Conservation (phyloP, 371 early-diverging fungal species). For the Saksenaea oblongispora region DNA sequence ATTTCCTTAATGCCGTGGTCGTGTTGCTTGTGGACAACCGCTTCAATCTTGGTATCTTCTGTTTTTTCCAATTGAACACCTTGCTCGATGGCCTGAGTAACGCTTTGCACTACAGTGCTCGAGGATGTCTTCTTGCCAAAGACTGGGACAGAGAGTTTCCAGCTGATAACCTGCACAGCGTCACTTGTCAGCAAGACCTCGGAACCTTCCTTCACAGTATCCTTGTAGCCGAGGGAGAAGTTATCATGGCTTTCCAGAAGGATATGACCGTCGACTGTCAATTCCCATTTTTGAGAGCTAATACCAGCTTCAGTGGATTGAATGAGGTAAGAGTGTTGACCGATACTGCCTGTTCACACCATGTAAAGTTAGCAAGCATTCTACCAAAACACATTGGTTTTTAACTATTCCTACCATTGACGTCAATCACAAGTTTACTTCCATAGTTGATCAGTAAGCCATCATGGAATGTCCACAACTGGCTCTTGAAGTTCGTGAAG, state of each 20-base stretch:
- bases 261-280: slow-evolving; percentile 42
- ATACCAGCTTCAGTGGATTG: slow-evolving; percentile 23
- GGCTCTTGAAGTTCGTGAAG: slow-evolving; percentile 32
- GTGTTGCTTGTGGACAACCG: slow-evolving; percentile 23
- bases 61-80: slow-evolving; percentile 31
- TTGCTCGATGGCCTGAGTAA: slow-evolving; percentile 24
- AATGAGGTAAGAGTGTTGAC: slow-evolving; percentile 18
- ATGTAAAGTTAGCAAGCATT: not conserved
- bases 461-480: slow-evolving; percentile 57
- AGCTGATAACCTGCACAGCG: slow-evolving; percentile 15
- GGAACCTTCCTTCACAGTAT: slow-evolving; percentile 26
- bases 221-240: slow-evolving; percentile 31
- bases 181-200: slow-evolving; percentile 21
- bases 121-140: slow-evolving; percentile 32
- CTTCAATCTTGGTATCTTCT: slow-evolving; percentile 42
- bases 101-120: not conserved
- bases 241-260: slow-evolving; percentile 32
- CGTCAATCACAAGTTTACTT: slow-evolving; percentile 42
- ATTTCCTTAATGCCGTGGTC: slow-evolving; percentile 25
- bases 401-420: slow-evolving; percentile 30
- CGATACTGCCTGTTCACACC: slow-evolving; percentile 22
- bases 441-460: slow-evolving; percentile 58
- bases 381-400: not conserved
- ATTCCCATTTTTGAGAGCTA: slow-evolving; percentile 40
- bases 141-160: slow-evolving; percentile 44